Base-by-base conservation (phyloP, 345 rosid species). In the Eutrema heterophyllum region DNA sequence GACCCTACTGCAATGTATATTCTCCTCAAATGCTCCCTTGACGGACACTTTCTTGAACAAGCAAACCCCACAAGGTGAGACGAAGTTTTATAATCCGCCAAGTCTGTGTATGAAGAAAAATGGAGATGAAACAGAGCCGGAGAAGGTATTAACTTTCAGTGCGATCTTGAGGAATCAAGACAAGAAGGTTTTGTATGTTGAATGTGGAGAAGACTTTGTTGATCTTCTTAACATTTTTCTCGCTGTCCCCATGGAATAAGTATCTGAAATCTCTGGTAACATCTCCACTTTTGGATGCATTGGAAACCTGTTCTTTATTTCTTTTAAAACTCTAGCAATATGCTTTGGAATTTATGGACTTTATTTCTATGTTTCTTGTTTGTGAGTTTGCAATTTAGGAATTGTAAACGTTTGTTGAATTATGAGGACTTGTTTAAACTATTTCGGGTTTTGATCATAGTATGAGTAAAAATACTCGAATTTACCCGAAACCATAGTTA, bases 21-120 rank as follows among this genome's bases (percentile, higher is more conserved):
- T 69, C n/a, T 15, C 49, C 7, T 76, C 79, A 6, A 38, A 61
- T 5, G 6, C 70, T 68, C 65, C 79, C 29, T 68, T 76, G 69
- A 76, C 70, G n/a, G n/a, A n/a, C n/a, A n/a, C n/a, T n/a, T n/a
- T n/a, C n/a, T n/a, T n/a, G n/a, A n/a, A n/a, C n/a, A 69, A 55
- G 15, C 8, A 57, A 33, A 5, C 0, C 2, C 12, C 55, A 14
- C 7, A 32, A 7, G 6, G 12, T 54, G 12, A 30, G 21, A 7
- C 14, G 21, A 54, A 54, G 39, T 4, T 38, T 0, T n/a, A 4
- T 1, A 0, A 7, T 7, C 7, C 21, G 5, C 39, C 0, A 32
- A 30, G 24, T 32, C 12, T 21, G 2, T 4, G 3, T 7, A n/a
- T n/a, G n/a, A n/a, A n/a, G n/a, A n/a, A n/a, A n/a, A n/a, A n/a